These are phyloP conservation scores for Aspergillus biplanus DNA, from an alignment of 495 filamentous ascomycete species.

Conservation along the genomic window DNA sequence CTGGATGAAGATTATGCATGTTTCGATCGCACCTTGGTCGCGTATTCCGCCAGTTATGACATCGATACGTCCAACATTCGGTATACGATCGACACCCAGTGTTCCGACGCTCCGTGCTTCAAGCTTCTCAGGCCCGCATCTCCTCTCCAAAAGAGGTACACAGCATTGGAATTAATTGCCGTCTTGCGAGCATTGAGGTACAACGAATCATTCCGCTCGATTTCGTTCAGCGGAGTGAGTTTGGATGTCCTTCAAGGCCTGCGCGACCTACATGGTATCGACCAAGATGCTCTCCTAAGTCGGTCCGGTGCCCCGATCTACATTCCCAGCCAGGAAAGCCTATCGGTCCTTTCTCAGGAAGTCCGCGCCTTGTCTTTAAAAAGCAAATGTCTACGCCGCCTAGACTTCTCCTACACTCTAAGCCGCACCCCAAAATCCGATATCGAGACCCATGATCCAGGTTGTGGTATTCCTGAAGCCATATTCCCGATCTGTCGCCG, in stretches of 20 bases:
- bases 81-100: conserved; percentile 77
- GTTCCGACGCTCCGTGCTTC: conserved; percentile 83
- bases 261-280: conserved; percentile 62
- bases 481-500: conserved; percentile 75
- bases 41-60: conserved; percentile 80
- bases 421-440: conserved; percentile 55
- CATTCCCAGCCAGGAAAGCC: conserved; percentile 59
- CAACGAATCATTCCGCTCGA: conserved; percentile 84
- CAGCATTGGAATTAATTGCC: conserved; percentile 75
- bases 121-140: conserved; percentile 71
- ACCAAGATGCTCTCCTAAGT: conserved; percentile 64
- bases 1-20: conserved; percentile 76
- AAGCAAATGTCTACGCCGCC: conserved; percentile 61
- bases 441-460: conserved; percentile 60
- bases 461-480: conserved; percentile 79
- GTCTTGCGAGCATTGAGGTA: conserved; percentile 87
- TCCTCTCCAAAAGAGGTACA: conserved; percentile 61
- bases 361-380: conserved; percentile 71
- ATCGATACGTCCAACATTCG: conserved; percentile 71
- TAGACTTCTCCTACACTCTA: conserved; percentile 66
- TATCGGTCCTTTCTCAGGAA: conserved; percentile 73
- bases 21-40: conserved; percentile 81
- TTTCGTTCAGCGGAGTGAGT: conserved; percentile 79
- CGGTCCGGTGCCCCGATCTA: conserved; percentile 59
- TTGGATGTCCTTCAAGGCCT: conserved; percentile 69